A percentile compares a stretch with the other conserved stretches of the same genome.
phyloP scores from a whole-genome alignment of 495 filamentous ascomycete genomes.

The Penicillium longicatenatum region DNA sequence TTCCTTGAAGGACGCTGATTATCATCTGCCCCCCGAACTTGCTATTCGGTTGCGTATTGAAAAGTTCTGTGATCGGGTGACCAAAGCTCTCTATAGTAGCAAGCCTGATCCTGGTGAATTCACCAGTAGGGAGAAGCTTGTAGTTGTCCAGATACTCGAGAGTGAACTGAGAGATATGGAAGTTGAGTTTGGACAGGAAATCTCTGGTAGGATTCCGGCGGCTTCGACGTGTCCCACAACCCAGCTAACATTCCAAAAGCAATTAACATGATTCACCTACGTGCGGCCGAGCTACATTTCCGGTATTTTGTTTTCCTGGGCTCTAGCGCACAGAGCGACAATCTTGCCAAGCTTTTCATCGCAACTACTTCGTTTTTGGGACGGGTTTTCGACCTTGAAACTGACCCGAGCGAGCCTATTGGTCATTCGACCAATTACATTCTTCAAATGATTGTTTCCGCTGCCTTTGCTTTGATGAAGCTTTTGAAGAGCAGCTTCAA shows the following conservation, averaged over 20 bases:
- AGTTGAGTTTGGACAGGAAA: constrained; percentile 44
- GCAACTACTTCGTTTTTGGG: constrained; percentile 57
- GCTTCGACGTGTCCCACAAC: constrained; percentile 62
- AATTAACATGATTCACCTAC: constrained; percentile 53
- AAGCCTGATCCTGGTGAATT: constrained; percentile 74
- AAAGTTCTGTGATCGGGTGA: constrained; percentile 82
- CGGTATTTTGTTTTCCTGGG: constrained; percentile 50
- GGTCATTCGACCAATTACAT: constrained; percentile 83
- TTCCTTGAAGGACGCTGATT: constrained; percentile 63
- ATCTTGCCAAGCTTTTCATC: constrained; percentile 68
- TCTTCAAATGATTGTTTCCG: constrained; percentile 89
- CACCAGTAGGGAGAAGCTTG: constrained; percentile 68
- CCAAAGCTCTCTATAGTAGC: constrained; percentile 82
- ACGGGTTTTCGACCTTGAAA: constrained; percentile 50
- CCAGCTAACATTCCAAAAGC: constrained; percentile 63
- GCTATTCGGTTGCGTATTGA: constrained; percentile 77
- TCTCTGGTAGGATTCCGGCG: constrained; percentile 61
- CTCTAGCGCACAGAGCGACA: constrained; percentile 63
- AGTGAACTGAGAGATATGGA: constrained; percentile 57
- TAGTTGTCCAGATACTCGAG: constrained; percentile 60
- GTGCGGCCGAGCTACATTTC: constrained; percentile 48
- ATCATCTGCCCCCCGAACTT: constrained; percentile 66
- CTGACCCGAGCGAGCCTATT: constrained; percentile 56
- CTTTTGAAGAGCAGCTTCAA: constrained; percentile 79
- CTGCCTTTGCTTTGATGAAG: constrained; percentile 83